A percentile compares a stretch with the other conserved stretches of the same genome.
Conservation (phyloP, 768 basidiomycete genomes). For the Sporobolomyces phaffii region DNA sequence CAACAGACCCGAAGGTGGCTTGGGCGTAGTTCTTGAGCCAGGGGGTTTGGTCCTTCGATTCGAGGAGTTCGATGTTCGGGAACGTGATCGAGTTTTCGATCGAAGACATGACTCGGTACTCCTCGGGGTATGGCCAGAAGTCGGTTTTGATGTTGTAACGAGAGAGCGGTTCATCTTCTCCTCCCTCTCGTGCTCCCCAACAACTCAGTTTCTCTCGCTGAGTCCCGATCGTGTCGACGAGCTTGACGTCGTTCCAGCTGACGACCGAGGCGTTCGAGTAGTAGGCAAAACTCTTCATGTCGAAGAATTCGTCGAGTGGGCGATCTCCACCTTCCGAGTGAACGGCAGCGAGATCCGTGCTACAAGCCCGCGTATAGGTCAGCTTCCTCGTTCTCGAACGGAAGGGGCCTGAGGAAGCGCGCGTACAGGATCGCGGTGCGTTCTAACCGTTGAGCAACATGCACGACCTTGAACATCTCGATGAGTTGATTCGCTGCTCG, state of each 20-base stretch:
- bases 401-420: too few relatives aligned
- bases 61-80: slow-evolving; percentile 35
- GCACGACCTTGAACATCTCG: slow-evolving; percentile 35
- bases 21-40: slow-evolving; percentile 24
- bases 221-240: slow-evolving; percentile 33
- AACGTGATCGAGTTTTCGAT: slow-evolving; percentile 36
- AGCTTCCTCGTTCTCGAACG: too few relatives aligned
- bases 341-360: slow-evolving; percentile 30
- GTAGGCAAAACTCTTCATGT: slow-evolving; percentile 27
- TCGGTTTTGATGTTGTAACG: slow-evolving; percentile 37
- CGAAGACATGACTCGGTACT: slow-evolving; percentile 26
- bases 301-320: slow-evolving; percentile 30
- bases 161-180: slow-evolving; percentile 21
- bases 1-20: background rate
- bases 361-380: too few relatives aligned
- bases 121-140: slow-evolving; percentile 35
- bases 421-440: slow-evolving; percentile 32
- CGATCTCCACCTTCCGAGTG: slow-evolving; percentile 32
- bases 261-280: slow-evolving; percentile 33
- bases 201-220: slow-evolving; percentile 26
- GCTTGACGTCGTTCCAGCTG: slow-evolving; percentile 34
- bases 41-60: slow-evolving; percentile 8
- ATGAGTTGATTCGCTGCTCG: slow-evolving; percentile 36
- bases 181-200: slow-evolving; percentile 26
- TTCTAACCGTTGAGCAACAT: slow-evolving; percentile 29